Evolutionary conservation across 2,329 filamentous ascomycete species (phyloP), one percentile per base, ranked within the genome.

Genomic region (Cordyceps farinosa): DNA sequence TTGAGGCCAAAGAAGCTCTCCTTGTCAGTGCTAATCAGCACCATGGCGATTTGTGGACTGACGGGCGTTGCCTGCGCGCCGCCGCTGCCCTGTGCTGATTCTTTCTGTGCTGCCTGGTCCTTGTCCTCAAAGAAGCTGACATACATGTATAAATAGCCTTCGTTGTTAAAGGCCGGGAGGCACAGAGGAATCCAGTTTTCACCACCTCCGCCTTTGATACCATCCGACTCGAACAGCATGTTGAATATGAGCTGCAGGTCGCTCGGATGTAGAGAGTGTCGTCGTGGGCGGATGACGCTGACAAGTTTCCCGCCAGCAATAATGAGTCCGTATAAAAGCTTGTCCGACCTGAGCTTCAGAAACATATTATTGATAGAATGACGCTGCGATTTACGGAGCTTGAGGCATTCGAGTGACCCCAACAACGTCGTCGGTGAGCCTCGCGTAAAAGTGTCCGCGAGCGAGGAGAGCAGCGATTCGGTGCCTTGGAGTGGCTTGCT

Each of bases 161-260:
- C 90, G 74, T 92, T 98, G 78, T 99, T 99, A 79, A 99, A 99
- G 5, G 93, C 94, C 0, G 95, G 96, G 3, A 99, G 83, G 70
- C 95, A 99, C 7, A 99, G 82, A 0, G 95, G 95, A 54, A 98
- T 94, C 95, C 95, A 99, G 70, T 94, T 97, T 76, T 99, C 95
- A 36, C 94, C 95, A 45, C 84, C 92, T 6, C 91, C 93, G 27
- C 92, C 90, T 73, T 95, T 94, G 73, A 99, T 90, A 50, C 91
- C 90, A 55, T 92, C 91, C 2, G 94, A 95, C 77, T 96, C 93
- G 70, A 99, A 99, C 2, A 99, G 86, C 96, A 99, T 99, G 73
- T 98, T 98, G 82, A 99, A 99, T 65, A 99, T 93, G 52, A 99
- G 84, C 72, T 97, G 94, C 30, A 99, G 82, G 73, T 99, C 95